Base-by-base conservation (phyloP, 225 moss, liverwort and hornwort species). In the Polytrichum formosum region DNA sequence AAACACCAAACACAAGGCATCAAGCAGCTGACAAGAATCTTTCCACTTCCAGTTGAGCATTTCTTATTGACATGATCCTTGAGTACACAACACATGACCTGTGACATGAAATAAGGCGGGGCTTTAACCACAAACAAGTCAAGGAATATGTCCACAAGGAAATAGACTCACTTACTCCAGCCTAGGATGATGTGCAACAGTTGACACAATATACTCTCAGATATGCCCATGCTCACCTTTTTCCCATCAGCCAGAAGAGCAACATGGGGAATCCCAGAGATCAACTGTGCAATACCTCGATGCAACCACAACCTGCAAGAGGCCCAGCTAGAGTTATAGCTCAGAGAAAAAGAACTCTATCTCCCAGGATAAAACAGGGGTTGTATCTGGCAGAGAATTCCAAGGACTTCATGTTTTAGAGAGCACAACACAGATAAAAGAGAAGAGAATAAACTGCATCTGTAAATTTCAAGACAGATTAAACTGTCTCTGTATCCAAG, bases 271-370 rank as follows among this genome's bases (percentile, higher is more conserved):
- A 77, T 91, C 53, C 89, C 89, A 37, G 82, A 80, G 21, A 92
- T 75, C 58, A 95, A 78, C 64, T 87, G 72, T 27, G 83, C 92
- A 66, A 91, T 81, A 28, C 89, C 92, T 75, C 91, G 87, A 81
- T 89, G 84, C 5, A 92, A 80, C 85, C 89, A 86, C 66, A 92
- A 78, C 75, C 92, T 92, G 87, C 73, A 66, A 70, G 26, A 30
- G 5, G 9, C 77, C 29, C 35, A 67, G 46, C 13, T 13, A 46
- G 46, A 16, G 13, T 46, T 46, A 46, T 46, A 46, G 46, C 10
- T 16, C 46, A 16, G 46, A 46, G 13, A 46, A 46, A 46, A 46
- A 16, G 46, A 46, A 13, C 46, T 13, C 13, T 16, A 46, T 16
- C 46, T 46, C 46, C 46, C 46, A 16, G 13, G 46, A 16, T 46